A percentile compares a stretch with the other conserved stretches of the same genome.
phyloP scores from a whole-genome alignment of 148 eudicot species.

The Spergularia marina region DNA sequence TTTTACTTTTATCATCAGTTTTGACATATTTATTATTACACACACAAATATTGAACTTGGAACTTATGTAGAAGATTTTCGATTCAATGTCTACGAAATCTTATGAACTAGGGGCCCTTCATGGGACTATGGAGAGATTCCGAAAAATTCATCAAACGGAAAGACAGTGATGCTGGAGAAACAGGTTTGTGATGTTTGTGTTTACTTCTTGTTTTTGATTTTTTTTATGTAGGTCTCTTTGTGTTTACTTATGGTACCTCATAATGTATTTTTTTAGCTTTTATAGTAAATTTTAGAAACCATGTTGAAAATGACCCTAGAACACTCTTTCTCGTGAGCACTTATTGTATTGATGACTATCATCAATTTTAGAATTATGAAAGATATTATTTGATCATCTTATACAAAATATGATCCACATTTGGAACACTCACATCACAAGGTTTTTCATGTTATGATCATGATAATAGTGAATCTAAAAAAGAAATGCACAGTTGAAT shows the following conservation, averaged over 20 bases:
- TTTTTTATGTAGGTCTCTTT: neutral
- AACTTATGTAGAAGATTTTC: constrained; percentile 1
- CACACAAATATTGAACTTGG: neutral
- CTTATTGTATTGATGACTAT: no score
- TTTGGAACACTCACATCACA: no score
- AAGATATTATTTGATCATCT: no score
- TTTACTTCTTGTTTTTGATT: neutral
- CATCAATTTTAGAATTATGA: no score
- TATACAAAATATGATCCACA: no score
- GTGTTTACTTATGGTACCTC: neutral
- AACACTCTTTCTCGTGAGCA: no score
- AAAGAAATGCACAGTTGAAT: no score
- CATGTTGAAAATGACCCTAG: no score
- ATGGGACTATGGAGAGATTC: constrained; percentile 52
- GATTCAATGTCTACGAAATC: constrained; percentile 17
- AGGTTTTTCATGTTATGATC: no score
- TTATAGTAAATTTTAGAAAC: no score
- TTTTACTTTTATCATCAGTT: neutral
- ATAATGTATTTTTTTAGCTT: neutral
- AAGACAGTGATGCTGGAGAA: constrained; percentile 81
- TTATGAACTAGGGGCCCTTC: constrained; percentile 13
- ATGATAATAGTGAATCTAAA: no score
- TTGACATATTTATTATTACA: neutral
- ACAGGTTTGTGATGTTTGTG: constrained; percentile 42
- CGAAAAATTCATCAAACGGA: constrained; percentile 60